A percentile compares a stretch with the other conserved stretches of the same genome.
These are phyloP conservation scores for Ascochyta pisi DNA, from an alignment of 2,329 filamentous ascomycete species.

Conservation along the genomic window DNA sequence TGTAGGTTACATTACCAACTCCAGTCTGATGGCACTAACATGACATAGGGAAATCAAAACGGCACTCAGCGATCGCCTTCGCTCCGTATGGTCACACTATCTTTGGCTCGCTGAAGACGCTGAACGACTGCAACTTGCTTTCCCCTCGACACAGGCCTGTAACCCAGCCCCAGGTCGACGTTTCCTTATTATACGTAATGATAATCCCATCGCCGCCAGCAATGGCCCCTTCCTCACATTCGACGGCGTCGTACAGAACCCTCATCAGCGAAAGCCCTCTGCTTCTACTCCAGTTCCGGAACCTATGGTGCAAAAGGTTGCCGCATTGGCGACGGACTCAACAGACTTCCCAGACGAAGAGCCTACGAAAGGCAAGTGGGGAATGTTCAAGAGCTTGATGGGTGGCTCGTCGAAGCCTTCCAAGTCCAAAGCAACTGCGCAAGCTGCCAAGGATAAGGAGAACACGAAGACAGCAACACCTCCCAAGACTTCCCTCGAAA, in stretches of 20 bases:
- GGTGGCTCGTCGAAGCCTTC: conserved; percentile 53
- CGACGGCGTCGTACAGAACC: conserved; percentile 62
- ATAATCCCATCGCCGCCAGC: conserved; percentile 64
- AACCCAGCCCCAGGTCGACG: conserved; percentile 83
- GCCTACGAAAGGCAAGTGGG: conserved; percentile 65
- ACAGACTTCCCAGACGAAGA: conserved; percentile 46
- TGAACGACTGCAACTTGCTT: conserved; percentile 61
- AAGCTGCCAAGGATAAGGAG: conserved; percentile 34
- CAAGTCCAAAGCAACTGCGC: conserved; percentile 49
- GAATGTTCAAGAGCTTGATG: conserved; percentile 69
- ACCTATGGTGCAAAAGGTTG: conserved; percentile 37
- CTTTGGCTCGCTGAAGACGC: conserved; percentile 74
- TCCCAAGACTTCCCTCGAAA: conserved; percentile 9
- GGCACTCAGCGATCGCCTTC: conserved; percentile 70
- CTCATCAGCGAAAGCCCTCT: conserved; percentile 44
- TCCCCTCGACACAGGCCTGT: conserved; percentile 79
- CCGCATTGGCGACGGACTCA: conserved; percentile 39
- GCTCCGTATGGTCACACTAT: conserved; percentile 79
- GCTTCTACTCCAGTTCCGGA: conserved; percentile 30
- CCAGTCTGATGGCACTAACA: conserved; percentile 20
- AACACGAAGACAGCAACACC: conserved; percentile 23
- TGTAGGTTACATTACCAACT: conserved; percentile 59
- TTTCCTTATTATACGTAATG: conserved; percentile 87
- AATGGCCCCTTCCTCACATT: conserved; percentile 67
- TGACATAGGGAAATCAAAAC: conserved; percentile 70